These are phyloP conservation scores for Glycine latifolia DNA, from an alignment of 306 rosid species.

Conservation along the genomic window DNA sequence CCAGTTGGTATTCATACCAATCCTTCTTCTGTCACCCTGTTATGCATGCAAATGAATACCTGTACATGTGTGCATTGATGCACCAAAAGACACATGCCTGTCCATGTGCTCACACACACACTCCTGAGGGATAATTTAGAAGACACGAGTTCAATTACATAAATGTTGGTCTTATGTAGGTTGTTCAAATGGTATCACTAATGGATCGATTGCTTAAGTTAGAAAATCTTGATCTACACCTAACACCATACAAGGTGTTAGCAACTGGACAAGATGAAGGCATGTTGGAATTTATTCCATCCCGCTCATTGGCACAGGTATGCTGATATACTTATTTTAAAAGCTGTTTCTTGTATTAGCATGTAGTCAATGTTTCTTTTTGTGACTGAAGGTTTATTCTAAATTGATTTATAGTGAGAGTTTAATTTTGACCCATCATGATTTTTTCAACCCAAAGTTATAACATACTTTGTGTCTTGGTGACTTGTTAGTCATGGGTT, in stretches of 20 bases:
- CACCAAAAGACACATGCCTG: constrained; percentile 14
- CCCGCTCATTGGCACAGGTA: constrained; percentile 91
- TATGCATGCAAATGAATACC: constrained; percentile 21
- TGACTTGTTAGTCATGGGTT: too few species aligned
- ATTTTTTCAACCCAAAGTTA: not conserved
- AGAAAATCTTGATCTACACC: constrained; percentile 91
- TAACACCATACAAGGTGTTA: constrained; percentile 93
- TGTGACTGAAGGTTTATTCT: constrained; percentile 17
- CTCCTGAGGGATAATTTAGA: not conserved
- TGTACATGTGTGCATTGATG: constrained; percentile 10
- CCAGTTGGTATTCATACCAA: constrained; percentile 74
- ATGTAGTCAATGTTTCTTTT: constrained; percentile 22
- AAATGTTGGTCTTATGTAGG: constrained; percentile 63
- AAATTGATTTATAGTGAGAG: constrained; percentile 7
- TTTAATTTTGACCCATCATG: constrained; percentile 3
- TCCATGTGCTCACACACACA: not conserved
- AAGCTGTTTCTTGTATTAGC: not conserved
- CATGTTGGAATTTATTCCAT: constrained; percentile 95
- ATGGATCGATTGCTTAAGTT: constrained; percentile 95
- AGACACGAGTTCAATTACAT: constrained; percentile 32
- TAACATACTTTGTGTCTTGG: constrained; percentile 29
- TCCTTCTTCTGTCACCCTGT: constrained; percentile 40
- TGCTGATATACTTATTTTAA: not conserved
- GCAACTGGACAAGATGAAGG: constrained; percentile 99
- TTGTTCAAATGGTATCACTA: constrained; percentile 96